Base-by-base conservation (phyloP, 768 basidiomycete species). In the Royoungia palumana region DNA sequence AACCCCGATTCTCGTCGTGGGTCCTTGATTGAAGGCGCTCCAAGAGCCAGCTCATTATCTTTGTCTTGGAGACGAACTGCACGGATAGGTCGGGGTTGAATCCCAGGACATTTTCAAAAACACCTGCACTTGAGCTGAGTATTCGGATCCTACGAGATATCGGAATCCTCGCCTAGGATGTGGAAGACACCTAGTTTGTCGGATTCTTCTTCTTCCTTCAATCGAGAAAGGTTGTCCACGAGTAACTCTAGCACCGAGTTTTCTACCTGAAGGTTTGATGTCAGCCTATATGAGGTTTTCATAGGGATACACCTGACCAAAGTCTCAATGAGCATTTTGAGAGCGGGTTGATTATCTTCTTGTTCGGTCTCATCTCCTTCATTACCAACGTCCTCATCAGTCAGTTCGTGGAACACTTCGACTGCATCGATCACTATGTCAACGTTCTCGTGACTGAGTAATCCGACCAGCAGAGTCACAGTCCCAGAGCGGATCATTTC, bases 401-500 rank as follows among this genome's bases (percentile, higher is more conserved):
- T 95, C 52, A 97, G 77, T 68, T 99, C 96, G 59, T 93, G 86
- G 6, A 99, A 75, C 17, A 95, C 79, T 63, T 94, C 90, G 30
- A 98, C 84, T 27, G 92, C 87, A 56, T 96, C 94, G 46, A 98
- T 89, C n/a, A 89, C 89, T 51, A 99, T 97, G 69, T 99, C 96
- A 40, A 86, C 78, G 65, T 99, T 99, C 68, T 99, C 96, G 64
- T 99, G 94, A 48, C 83, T 89, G 47, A 99, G 81, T 41, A 99
- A 78, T 25, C 89, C 93, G 48, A 89, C 78, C 41, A 98, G 76
- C 22, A 84, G 72, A 27, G 75, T 63, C 14, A 93, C 71, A 16
- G 83, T 74, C 28, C 87, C 89, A 6, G 87, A 85, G 36, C 80
- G 81, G 47, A 94, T 79, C 43, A 98, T 76, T 64, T 98, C 94